Evolutionary conservation across 441 rosid species (phyloP), one percentile per base, ranked within the genome.

Genomic region (Mallotus repandus): DNA sequence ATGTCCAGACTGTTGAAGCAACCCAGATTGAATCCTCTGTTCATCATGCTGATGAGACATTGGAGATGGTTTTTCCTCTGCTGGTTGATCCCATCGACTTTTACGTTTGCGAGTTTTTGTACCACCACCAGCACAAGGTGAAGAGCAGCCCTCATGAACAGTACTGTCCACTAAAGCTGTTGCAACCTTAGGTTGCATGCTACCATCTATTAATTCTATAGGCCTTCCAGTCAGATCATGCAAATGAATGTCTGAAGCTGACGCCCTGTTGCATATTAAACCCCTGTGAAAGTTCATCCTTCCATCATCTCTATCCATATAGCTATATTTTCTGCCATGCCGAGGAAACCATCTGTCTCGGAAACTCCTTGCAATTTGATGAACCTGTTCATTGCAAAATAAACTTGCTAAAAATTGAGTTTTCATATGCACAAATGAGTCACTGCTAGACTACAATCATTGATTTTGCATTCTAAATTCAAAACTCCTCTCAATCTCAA

Each of bases 41-140:
- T 79, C 83, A 77, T 76, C 85, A 63, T 29, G 80, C 79, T 74
- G 78, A 56, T 46, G 65, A 55, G 80, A 75, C 69, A 62, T 73
- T 63, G 82, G 64, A 75, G 71, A 75, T 57, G 72, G 68, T 43
- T 83, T 80, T 76, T 81, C 71, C 49, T 80, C 78, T 4, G 88
- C 88, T 5, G 96, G 97, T 76, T 91, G 97, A 86, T 93, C 99
- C 99, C 99, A 95, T 77, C 99, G 88, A 75, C 90, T 93, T 89
- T 95, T 95, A 76, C 97, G 98, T 84, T 93, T 93, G 75, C 93
- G 94, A 68, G 74, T 79, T 81, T 63, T 83, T 48, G 79, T 71
- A 41, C 79, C 81, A 68, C 76, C 79, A 69, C 69, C 84, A 15
- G 76, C 64, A 69, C 77, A 82, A 59, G 89, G 81, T 57, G 77